phyloP scores from a whole-genome alignment of 192 early-diverging fungal genomes.

The Endogone sp. region DNA sequence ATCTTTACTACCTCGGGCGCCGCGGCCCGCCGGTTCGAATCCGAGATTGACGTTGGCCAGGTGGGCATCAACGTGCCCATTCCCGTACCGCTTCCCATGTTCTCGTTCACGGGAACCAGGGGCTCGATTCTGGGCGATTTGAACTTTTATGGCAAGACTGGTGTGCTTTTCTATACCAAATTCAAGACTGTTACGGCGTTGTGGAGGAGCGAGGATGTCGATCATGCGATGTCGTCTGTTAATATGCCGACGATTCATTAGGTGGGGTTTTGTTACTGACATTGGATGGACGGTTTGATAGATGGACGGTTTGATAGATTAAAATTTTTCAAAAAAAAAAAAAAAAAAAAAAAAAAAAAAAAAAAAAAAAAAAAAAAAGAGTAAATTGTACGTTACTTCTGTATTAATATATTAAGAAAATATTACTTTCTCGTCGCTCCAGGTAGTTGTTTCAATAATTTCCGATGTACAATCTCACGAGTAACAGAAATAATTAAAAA shows the following conservation, averaged over 20 bases:
- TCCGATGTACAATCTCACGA: no score
- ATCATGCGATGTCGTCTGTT: constrained; percentile 58
- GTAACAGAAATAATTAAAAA: no score
- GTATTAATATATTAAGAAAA: no score
- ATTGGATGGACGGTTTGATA: constrained; percentile 7
- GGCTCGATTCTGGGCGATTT: constrained; percentile 91
- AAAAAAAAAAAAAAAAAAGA: constrained; percentile 5
- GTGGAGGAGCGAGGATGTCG: constrained; percentile 87
- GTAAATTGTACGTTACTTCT: constrained; percentile 9
- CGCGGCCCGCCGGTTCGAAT: constrained; percentile 80
- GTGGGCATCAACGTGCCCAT: constrained; percentile 89
- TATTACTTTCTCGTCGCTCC: no score
- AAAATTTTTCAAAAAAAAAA: no score
- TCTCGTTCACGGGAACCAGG: constrained; percentile 90
- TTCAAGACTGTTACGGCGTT: constrained; percentile 93
- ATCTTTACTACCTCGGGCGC: constrained; percentile 91
- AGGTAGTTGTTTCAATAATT: no score
- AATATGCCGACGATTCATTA: constrained; percentile 86
- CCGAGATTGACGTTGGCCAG: constrained; percentile 91
- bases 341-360: constrained; percentile 16
- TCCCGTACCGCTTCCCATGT: constrained; percentile 96
- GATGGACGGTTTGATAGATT: constrained; percentile 1
- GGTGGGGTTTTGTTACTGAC: no score
- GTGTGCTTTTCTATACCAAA: constrained; percentile 85
- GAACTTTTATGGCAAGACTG: constrained; percentile 86